These are phyloP conservation scores for Microbotryum scabiosae DNA, from an alignment of 1,284 basidiomycete species.

Conservation along the genomic window DNA sequence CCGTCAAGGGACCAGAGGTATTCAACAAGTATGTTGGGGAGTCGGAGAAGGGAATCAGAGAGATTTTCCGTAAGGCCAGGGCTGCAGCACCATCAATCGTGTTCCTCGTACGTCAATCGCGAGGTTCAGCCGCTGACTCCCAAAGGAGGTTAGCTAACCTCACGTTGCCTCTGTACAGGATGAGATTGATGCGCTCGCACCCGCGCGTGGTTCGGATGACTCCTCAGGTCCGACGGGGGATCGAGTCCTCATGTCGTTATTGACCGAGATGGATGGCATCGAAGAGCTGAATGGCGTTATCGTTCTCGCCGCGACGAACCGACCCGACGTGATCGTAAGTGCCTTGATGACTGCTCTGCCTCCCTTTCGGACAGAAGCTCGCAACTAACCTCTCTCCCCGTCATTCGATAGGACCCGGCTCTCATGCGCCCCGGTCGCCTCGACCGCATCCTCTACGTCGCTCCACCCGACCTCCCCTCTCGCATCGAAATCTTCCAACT, in stretches of 20 bases:
- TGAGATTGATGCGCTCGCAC: conserved; percentile 90
- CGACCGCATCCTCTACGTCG: conserved; percentile 92
- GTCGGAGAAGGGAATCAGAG: conserved; percentile 86
- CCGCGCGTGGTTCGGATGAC: conserved; percentile 54
- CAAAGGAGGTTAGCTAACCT: not conserved
- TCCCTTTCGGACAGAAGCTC: not conserved
- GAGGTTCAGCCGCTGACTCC: not conserved
- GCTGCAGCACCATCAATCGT: conserved; percentile 89
- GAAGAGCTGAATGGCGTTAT: conserved; percentile 88
- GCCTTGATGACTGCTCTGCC: not conserved
- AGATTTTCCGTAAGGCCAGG: conserved; percentile 90
- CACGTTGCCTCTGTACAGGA: conserved; percentile 52
- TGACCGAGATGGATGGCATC: conserved; percentile 99
- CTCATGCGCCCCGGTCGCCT: conserved; percentile 89
- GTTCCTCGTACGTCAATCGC: conserved; percentile 66
- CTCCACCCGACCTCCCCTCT: conserved; percentile 71
- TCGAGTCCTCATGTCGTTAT: conserved; percentile 81
- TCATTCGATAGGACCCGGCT: conserved; percentile 65
- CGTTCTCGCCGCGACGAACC: conserved; percentile 90
- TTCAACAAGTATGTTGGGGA: conserved; percentile 97
- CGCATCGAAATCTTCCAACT: conserved; percentile 78
- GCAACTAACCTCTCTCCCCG: not conserved
- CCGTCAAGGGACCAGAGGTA: conserved; percentile 96
- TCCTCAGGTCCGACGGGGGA: conserved; percentile 61
- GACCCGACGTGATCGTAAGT: conserved; percentile 81